Base-by-base conservation (phyloP, 2,329 filamentous ascomycete species). In the Penicillium sp. region DNA sequence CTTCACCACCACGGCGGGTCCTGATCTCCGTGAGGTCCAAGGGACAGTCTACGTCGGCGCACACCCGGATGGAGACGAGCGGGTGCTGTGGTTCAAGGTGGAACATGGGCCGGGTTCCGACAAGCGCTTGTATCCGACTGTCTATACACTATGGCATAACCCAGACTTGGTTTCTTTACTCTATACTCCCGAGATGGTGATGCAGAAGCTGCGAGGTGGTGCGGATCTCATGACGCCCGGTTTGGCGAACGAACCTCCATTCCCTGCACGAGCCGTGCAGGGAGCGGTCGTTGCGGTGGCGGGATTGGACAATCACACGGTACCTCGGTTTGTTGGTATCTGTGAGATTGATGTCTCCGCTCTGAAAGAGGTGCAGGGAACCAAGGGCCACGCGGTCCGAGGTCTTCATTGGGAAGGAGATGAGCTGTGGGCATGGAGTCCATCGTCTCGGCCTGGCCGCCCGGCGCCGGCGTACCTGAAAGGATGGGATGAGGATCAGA, bases 221-320 rank as follows among this genome's bases (percentile, higher is more conserved):
- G 82, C 83, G 18, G 82, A 85, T 64, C 69, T 86, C 41, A 86
- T 86, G 83, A 84, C 79, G 1, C 83, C 83, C 2, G 83, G 83
- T 7, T 67, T 86, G 11, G 77, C 82, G 27, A 76, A 79, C 45
- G 82, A 83, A 1, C 81, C 82, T 9, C 82, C 82, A 2, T 86
- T 85, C 58, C 80, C 82, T 4, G 57, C 69, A 33, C 72, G 71
- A 40, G 83, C 83, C 2, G 78, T 73, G 44, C 79, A 80, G 58
- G 81, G 78, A 2, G 72, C 80, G 3, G 67, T 85, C 26, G 81
- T 84, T n/a, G 82, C 80, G 3, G 75, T 86, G 24, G 81, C 82
- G 4, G 79, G 78, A 49, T 65, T 80, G 41, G 76, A 82, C 51
- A 73, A 67, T 18, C 79, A 81, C 28, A 81, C 73, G 4, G 81